Evolutionary conservation across 495 filamentous ascomycete genomes (phyloP).

Genomic region (Lophiotrema nucula): DNA sequence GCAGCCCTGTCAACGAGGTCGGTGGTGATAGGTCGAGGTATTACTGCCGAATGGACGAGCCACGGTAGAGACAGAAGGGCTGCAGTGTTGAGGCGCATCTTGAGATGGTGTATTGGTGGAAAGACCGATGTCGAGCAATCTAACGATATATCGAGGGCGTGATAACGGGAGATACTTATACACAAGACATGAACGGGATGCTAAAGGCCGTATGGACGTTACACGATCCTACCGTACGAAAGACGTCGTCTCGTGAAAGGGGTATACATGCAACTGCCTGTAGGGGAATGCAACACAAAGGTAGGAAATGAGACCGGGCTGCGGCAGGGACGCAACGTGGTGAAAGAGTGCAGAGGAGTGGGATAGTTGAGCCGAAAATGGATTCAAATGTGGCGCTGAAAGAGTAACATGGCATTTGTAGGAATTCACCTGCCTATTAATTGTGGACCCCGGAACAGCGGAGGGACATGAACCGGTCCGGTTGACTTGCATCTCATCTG

Average conservation of each 20-base stretch:
- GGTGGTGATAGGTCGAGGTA: conserved; percentile 18
- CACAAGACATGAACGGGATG: not conserved
- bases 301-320: conserved; percentile 7
- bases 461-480: conserved; percentile 15
- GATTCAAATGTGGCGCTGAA: conserved; percentile 22
- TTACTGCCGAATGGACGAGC: conserved; percentile 18
- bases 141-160: conserved; percentile 16
- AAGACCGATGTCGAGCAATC: conserved; percentile 9
- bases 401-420: conserved; percentile 2
- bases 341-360: conserved; percentile 3
- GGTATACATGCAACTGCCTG: conserved; percentile 14
- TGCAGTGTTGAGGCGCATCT: conserved; percentile 24
- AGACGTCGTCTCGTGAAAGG: not conserved
- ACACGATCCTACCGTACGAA: conserved; percentile 11
- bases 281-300: conserved; percentile 7
- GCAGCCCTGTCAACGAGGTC: conserved; percentile 17
- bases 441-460: conserved; percentile 12
- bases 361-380: not conserved
- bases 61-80: conserved; percentile 9
- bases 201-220: not conserved
- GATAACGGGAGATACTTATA: conserved; percentile 23
- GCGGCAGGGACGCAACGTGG: conserved; percentile 6
- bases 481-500: conserved; percentile 8
- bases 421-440: not conserved
- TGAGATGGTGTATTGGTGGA: conserved; percentile 6